Conservation (phyloP, 2,329 filamentous ascomycete species). For the Berkeleyomyces rouxiae region DNA sequence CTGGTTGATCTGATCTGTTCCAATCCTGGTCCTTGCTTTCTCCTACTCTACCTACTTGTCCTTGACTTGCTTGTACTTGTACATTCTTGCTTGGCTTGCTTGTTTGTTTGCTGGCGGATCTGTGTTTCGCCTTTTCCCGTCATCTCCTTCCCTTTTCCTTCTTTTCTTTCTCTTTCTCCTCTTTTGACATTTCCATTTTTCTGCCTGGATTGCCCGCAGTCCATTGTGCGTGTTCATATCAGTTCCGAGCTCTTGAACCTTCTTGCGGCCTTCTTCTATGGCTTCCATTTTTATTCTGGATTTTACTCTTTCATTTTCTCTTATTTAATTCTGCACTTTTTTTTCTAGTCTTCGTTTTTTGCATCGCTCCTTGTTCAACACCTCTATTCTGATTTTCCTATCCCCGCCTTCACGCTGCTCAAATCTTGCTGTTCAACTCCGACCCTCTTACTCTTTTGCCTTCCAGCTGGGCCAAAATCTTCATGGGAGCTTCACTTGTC, state of each 20-base stretch:
- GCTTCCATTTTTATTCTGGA: neutral
- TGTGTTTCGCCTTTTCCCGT: neutral
- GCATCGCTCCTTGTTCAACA: neutral
- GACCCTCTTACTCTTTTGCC: neutral
- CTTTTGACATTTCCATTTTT: conserved; percentile 1
- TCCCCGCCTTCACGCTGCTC: neutral
- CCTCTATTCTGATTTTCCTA: neutral
- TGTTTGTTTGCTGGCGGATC: neutral
- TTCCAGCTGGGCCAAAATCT: neutral
- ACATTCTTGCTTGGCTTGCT: neutral
- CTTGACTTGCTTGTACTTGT: neutral
- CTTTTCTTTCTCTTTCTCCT: conserved; percentile 3
- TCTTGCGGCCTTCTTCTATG: neutral
- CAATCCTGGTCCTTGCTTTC: conserved; percentile 3
- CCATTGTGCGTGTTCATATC: neutral
- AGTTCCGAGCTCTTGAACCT: neutral
- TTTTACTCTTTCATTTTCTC: neutral
- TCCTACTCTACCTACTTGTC: neutral
- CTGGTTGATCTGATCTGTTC: neutral
- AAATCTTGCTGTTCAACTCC: neutral
- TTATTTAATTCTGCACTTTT: neutral
- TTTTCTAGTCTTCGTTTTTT: conserved; percentile 3
- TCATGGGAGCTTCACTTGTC: neutral
- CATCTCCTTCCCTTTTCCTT: neutral
- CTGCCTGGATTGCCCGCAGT: neutral